Base-by-base conservation (phyloP, 1,284 basidiomycete genomes). In the Trametes hirsuta region DNA sequence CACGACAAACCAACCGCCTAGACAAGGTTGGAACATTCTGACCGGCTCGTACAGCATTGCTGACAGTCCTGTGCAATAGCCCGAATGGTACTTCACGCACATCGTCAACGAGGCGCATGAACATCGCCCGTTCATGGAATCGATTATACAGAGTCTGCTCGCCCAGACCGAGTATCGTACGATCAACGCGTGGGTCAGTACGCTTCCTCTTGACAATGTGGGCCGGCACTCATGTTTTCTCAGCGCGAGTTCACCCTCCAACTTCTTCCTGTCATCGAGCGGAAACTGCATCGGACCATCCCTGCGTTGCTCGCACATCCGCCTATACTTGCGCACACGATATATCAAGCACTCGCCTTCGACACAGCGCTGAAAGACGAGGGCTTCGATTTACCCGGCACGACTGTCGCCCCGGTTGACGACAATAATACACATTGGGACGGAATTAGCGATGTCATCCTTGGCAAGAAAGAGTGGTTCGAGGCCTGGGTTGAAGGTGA, bases 61-160 rank as follows among this genome's bases (percentile, higher is more conserved):
- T 18, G n/a, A 11, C 56, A 22, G 18, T 2, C 6, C 18, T 12
- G 22, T 41, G 8, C 30, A 30, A 30, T 69, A 95, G 92, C 97
- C 97, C 0, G 97, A 98, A 74, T 99, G 97, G 94, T 98, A 93
- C 68, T 92, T 99, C 68, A 90, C 93, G 2, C 93, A 98, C 73
- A 82, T 98, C 15, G 80, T 93, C 30, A 94, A 97, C 68, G 83
- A 89, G 55, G 82, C 86, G 36, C 92, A 93, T 68, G 91, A 95
- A 61, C 94, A 97, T 66, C 80, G 84, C 37, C 70, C 81, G 21
- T 94, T 98, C 75, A 85, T 95, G 79, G 82, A 91, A 59, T 75
- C 76, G n/a, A 81, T 90, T 49, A 76, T 95, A 25, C 94, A 95
- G 73, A 80, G 79, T n/a, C 73, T 97, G 1, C 73, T 95, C 14